Conservation (phyloP, 352 stramenopile genomes). For the Pythium vanterpoolii region DNA sequence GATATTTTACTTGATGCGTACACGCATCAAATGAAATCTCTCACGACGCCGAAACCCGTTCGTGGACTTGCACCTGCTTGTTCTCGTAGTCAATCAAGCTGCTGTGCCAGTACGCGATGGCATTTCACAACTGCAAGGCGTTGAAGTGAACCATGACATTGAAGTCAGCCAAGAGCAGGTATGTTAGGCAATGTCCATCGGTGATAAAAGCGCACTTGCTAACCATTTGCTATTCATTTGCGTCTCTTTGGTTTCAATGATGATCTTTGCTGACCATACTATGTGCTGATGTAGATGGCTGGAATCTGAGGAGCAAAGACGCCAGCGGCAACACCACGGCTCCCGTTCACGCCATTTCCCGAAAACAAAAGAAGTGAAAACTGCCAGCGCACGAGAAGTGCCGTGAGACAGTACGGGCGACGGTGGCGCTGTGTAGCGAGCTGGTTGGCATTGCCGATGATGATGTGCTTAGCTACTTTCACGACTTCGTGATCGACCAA, state of each 20-base stretch:
- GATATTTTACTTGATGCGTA: no score
- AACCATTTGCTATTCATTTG: not conserved
- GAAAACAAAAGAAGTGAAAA: not conserved
- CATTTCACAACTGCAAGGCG: not conserved
- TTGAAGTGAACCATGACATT: not conserved
- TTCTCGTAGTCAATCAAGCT: conserved; percentile 2
- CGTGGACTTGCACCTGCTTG: not conserved
- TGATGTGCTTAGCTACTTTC: not conserved
- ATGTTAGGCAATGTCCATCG: not conserved
- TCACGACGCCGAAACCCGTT: not conserved
- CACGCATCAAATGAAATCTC: no score
- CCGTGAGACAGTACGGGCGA: not conserved
- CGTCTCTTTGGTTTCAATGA: not conserved
- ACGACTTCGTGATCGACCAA: not conserved
- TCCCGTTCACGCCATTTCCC: not conserved
- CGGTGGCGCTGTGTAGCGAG: not conserved
- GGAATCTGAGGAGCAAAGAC: not conserved
- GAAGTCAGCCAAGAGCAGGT: not conserved
- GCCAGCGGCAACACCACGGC: not conserved
- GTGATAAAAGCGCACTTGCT: no score
- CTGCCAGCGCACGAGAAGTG: not conserved
- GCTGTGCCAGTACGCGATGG: conserved; percentile 4
- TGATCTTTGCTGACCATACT: not conserved
- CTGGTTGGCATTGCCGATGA: not conserved
- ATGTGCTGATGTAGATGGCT: not conserved